These are phyloP conservation scores for Hypoxylon cercidicola DNA, from an alignment of 495 filamentous ascomycete species.

Conservation along the genomic window DNA sequence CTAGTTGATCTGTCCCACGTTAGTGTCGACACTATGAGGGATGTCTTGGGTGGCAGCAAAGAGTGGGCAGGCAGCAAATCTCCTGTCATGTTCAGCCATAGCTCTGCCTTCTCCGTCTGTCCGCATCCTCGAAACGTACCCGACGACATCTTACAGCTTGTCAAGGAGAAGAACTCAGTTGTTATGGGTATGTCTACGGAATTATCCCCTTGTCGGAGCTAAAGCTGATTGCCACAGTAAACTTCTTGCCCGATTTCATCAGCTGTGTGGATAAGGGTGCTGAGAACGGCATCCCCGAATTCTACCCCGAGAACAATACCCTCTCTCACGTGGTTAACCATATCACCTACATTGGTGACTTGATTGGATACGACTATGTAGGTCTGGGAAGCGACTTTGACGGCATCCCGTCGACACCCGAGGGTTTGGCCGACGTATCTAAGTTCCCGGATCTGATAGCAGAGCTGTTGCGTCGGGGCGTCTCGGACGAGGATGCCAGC, in stretches of 20 bases:
- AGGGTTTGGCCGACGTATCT: constrained; percentile 79
- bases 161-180: constrained; percentile 68
- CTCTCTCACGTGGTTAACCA: constrained; percentile 81
- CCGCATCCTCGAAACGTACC: constrained; percentile 78
- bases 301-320: constrained; percentile 73
- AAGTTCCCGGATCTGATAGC: constrained; percentile 84
- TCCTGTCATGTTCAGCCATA: constrained; percentile 80
- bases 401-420: constrained; percentile 66
- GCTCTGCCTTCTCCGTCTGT: constrained; percentile 71
- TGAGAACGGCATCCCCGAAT: constrained; percentile 68
- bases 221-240: constrained; percentile 48
- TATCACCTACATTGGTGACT: constrained; percentile 72
- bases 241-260: constrained; percentile 83
- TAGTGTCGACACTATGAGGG: constrained; percentile 74
- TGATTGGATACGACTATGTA: constrained; percentile 79
- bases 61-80: constrained; percentile 65
- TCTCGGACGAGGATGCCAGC: constrained; percentile 72
- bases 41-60: constrained; percentile 65
- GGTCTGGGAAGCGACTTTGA: constrained; percentile 82
- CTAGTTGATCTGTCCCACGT: constrained; percentile 79
- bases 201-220: neutral
- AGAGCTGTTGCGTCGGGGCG: constrained; percentile 73
- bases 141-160: constrained; percentile 72
- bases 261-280: constrained; percentile 67
- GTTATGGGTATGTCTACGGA: constrained; percentile 68